These are phyloP conservation scores for Termitomyces sp. DNA, from an alignment of 768 basidiomycete species.

Conservation along the genomic window DNA sequence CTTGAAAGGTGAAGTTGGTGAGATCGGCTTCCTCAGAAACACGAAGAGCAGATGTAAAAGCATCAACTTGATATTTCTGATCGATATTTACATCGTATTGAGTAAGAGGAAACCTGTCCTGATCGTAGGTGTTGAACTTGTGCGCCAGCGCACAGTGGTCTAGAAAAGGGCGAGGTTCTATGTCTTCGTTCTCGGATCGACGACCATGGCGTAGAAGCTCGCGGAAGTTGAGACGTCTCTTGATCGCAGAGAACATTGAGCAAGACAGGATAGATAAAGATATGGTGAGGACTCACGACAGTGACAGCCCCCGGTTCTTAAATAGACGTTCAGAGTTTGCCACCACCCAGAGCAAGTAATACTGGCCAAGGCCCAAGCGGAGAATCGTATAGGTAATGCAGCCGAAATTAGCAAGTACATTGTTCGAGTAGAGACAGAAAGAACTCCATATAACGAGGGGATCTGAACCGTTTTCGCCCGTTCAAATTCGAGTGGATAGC, in stretches of 20 bases:
- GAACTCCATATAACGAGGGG: conserved; percentile 3
- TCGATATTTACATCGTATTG: conserved; percentile 2
- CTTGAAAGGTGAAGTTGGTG: conserved; percentile 1
- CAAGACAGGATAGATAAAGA: background rate
- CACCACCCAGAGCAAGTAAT: background rate
- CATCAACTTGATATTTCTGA: background rate
- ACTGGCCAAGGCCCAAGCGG: conserved; percentile 10
- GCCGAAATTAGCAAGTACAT: background rate
- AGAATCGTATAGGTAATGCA: background rate
- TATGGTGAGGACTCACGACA: conserved; percentile 1
- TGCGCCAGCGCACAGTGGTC: background rate
- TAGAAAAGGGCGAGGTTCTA: background rate
- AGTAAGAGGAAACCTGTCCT: background rate
- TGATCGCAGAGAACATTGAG: background rate
- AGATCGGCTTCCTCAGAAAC: background rate
- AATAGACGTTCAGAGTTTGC: conserved; percentile 3
- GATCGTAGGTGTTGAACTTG: background rate
- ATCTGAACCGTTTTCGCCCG: conserved; percentile 3
- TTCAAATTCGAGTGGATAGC: conserved; percentile 8
- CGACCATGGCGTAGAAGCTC: conserved; percentile 1
- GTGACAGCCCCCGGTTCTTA: conserved; percentile 1
- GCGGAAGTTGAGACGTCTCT: conserved; percentile 1
- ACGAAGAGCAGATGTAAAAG: conserved; percentile 3
- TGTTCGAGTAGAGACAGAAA: background rate
- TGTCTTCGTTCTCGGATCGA: background rate